Evolutionary conservation across 768 basidiomycete species (phyloP).

Genomic region (Megacollybia marginata): DNA sequence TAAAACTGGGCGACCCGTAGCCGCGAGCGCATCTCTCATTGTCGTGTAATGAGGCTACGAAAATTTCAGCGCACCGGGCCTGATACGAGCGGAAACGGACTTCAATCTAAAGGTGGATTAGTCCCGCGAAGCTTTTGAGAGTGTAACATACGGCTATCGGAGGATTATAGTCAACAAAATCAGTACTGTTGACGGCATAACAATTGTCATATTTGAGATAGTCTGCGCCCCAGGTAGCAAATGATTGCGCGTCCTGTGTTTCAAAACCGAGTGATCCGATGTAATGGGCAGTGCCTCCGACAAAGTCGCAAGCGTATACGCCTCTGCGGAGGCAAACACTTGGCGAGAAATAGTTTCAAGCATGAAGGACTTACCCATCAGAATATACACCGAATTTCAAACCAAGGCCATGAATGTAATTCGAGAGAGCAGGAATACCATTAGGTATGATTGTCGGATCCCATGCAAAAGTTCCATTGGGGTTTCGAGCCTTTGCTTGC

Average conservation of each 20-base stretch:
- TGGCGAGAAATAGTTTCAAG: constrained; percentile 18
- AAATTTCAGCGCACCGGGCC: background rate
- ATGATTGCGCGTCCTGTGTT: constrained; percentile 36
- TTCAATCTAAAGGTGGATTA: constrained; percentile 22
- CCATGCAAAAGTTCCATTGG: constrained; percentile 37
- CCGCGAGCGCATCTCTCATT: constrained; percentile 39
- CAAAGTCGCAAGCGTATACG: constrained; percentile 36
- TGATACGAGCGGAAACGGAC: constrained; percentile 11
- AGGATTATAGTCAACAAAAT: constrained; percentile 39
- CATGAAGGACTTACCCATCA: constrained; percentile 24
- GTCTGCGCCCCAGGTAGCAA: constrained; percentile 42
- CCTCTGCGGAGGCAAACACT: constrained; percentile 21
- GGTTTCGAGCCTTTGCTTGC: constrained; percentile 34
- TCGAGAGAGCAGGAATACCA: constrained; percentile 13
- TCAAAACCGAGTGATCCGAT: constrained; percentile 41
- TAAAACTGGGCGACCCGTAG: constrained; percentile 37
- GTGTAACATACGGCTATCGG: constrained; percentile 27
- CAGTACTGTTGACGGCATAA: constrained; percentile 35
- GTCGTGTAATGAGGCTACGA: constrained; percentile 31
- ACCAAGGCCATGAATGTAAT: constrained; percentile 16
- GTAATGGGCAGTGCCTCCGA: constrained; percentile 36
- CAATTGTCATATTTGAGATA: constrained; percentile 47
- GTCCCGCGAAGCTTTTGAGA: background rate
- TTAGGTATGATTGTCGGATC: constrained; percentile 23
- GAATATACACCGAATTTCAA: constrained; percentile 68